phyloP scores from a whole-genome alignment of 345 rosid species.

The Microthlaspi erraticum region DNA sequence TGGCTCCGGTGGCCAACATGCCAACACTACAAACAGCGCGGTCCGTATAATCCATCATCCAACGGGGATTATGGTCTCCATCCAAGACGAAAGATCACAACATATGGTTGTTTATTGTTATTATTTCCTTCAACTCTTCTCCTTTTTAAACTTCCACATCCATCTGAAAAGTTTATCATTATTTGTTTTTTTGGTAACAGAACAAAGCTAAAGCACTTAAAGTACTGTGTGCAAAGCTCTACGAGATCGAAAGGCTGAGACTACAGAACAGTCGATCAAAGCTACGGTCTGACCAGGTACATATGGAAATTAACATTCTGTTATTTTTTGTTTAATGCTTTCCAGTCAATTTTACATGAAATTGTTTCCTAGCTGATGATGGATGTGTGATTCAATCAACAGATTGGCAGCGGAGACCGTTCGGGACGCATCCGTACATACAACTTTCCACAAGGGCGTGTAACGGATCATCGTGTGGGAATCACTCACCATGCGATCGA shows the following conservation, averaged over 20 bases:
- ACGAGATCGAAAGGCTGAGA: slow-evolving; percentile 88
- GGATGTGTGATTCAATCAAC: slow-evolving; percentile 34
- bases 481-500: slow-evolving; percentile 78
- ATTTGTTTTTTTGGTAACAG: slow-evolving; percentile 36
- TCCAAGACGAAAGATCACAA: slow-evolving; percentile 97
- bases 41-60: slow-evolving; percentile 86
- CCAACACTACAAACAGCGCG: slow-evolving; percentile 94
- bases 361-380: slow-evolving; percentile 25
- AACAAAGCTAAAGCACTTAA: slow-evolving; percentile 93
- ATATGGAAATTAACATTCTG: neutral
- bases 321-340: slow-evolving; percentile 6
- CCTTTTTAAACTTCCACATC: slow-evolving; percentile 12
- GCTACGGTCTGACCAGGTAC: slow-evolving; percentile 89
- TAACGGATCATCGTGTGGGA: slow-evolving; percentile 88
- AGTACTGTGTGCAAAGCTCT: slow-evolving; percentile 91
- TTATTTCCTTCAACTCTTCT: neutral
- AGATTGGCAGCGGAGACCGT: slow-evolving; percentile 95
- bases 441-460: slow-evolving; percentile 94
- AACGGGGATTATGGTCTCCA: slow-evolving; percentile 76
- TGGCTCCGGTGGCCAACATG: slow-evolving; percentile 91
- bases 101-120: slow-evolving; percentile 67
- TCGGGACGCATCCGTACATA: slow-evolving; percentile 91
- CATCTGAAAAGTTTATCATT: neutral
- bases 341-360: slow-evolving; percentile 16
- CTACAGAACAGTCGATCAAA: slow-evolving; percentile 69